Percentiles rank a stretch among this genome's conserved stretches.
phyloP scores from a whole-genome alignment of 305 asterid genomes.

The Fraxinus sp. region DNA sequence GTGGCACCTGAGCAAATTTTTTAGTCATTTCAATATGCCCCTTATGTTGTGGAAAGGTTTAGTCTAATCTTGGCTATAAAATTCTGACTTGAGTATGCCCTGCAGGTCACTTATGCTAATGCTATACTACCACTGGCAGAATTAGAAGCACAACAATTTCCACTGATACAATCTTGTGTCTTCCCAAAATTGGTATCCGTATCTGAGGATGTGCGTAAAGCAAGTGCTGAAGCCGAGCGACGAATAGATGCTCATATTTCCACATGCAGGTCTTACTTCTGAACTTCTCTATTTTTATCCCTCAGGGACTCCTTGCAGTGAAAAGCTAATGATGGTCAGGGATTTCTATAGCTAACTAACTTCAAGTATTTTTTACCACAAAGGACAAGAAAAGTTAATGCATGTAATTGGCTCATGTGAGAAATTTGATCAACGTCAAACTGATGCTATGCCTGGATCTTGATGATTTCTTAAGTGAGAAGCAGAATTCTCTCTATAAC shows the following conservation, averaged over 20 bases:
- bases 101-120: slow-evolving; percentile 75
- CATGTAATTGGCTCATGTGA: background rate
- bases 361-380: background rate
- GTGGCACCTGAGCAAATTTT: background rate
- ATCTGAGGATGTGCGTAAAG: slow-evolving; percentile 76
- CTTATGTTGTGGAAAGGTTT: background rate
- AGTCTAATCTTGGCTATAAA: background rate
- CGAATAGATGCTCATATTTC: slow-evolving; percentile 78
- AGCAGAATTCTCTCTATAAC: background rate
- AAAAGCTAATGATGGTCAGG: slow-evolving; percentile 9
- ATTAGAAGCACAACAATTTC: slow-evolving; percentile 86
- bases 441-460: slow-evolving; percentile 1
- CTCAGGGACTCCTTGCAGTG: background rate
- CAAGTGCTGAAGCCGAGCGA: slow-evolving; percentile 88
- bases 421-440: slow-evolving; percentile 8
- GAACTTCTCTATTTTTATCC: background rate
- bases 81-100: slow-evolving; percentile 10
- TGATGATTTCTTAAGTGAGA: slow-evolving; percentile 14
- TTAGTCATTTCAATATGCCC: background rate
- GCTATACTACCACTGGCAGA: slow-evolving; percentile 70
- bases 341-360: slow-evolving; percentile 1
- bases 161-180: slow-evolving; percentile 84
- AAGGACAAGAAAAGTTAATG: slow-evolving; percentile 4
- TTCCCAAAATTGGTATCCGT: slow-evolving; percentile 74
- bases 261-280: slow-evolving; percentile 59